Conservation (phyloP, 768 basidiomycete genomes). For the Amanita fuliginea region DNA sequence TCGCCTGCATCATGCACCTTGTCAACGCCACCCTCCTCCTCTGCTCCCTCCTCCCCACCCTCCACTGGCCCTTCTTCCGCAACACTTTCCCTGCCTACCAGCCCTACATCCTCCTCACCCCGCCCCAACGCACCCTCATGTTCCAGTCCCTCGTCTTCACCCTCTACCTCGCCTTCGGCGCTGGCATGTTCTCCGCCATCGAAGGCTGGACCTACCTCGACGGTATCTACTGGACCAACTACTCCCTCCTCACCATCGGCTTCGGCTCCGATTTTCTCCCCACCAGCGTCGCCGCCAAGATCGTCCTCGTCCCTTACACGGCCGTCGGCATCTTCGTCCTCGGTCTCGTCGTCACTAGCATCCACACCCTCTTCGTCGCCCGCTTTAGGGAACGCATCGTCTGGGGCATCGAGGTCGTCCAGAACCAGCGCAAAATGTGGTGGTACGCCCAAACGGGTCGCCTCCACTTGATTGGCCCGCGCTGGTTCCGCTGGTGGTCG, state of each 20-base stretch:
- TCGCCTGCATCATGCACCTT: conserved; percentile 20
- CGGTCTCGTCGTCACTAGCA: conserved; percentile 26
- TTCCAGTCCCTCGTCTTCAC: conserved; percentile 29
- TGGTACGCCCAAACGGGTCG: conserved; percentile 3
- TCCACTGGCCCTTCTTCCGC: conserved; percentile 18
- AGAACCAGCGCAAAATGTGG: conserved; percentile 21
- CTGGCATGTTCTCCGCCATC: conserved; percentile 22
- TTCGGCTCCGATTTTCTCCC: conserved; percentile 28
- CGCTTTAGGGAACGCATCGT: conserved; percentile 22
- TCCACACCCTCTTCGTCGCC: conserved; percentile 27
- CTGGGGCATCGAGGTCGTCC: conserved; percentile 16
- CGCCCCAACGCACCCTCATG: conserved; percentile 31
- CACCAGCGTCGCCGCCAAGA: conserved; percentile 14
- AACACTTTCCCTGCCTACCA: conserved; percentile 22
- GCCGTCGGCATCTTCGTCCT: conserved; percentile 26
- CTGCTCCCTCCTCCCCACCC: conserved; percentile 12
- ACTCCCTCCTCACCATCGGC: conserved; percentile 30
- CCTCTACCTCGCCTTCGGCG: conserved; percentile 27
- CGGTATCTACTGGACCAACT: conserved; percentile 31
- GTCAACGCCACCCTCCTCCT: conserved; percentile 19
- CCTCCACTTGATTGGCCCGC: background rate
- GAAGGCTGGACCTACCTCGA: conserved; percentile 28
- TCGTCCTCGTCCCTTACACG: conserved; percentile 26
- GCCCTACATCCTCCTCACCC: conserved; percentile 24
- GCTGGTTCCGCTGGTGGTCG: background rate